Percentiles rank a stretch among this genome's conserved stretches.
Evolutionary conservation across 257 asterid species (phyloP).

Genomic region (Sherardia arvensis): DNA sequence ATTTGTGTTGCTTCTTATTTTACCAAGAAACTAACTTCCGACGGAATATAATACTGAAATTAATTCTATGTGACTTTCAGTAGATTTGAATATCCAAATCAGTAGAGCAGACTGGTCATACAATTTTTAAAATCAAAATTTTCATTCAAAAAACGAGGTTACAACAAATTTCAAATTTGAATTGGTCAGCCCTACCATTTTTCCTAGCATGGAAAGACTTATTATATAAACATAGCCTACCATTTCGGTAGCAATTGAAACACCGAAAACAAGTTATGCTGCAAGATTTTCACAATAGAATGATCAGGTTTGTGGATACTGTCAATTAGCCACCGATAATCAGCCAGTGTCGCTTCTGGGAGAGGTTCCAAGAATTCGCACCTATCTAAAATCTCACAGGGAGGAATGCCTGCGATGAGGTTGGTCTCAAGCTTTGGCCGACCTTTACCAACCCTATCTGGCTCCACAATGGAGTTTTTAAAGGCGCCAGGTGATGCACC

Average conservation of each 20-base stretch:
- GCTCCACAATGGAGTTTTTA: conserved; percentile 24
- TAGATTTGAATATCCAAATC: too few relatives aligned
- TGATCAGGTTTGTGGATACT: conserved; percentile 29
- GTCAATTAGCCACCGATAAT: conserved; percentile 51
- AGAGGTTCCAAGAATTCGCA: conserved; percentile 84
- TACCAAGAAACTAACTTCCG: too few relatives aligned
- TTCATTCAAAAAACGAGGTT: too few relatives aligned
- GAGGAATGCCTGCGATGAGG: conserved; percentile 51
- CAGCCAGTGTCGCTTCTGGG: conserved; percentile 48
- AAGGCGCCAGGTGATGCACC: conserved; percentile 76
- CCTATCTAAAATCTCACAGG: conserved; percentile 51
- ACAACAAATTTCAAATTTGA: neutral
- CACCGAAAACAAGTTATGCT: conserved; percentile 18
- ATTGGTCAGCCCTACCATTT: neutral
- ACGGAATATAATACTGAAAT: too few relatives aligned
- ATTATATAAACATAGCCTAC: conserved; percentile 21
- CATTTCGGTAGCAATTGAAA: conserved; percentile 19
- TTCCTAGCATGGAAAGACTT: neutral
- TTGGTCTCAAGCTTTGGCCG: conserved; percentile 76
- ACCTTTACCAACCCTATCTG: conserved; percentile 20
- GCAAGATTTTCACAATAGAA: conserved; percentile 18
- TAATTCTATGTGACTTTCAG: too few relatives aligned
- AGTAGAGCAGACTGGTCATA: too few relatives aligned
- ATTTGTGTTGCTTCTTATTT: too few relatives aligned
- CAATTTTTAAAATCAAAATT: too few relatives aligned